These are phyloP conservation scores for Neoboletus brunneissimus DNA, from an alignment of 768 basidiomycete species.

Conservation along the genomic window DNA sequence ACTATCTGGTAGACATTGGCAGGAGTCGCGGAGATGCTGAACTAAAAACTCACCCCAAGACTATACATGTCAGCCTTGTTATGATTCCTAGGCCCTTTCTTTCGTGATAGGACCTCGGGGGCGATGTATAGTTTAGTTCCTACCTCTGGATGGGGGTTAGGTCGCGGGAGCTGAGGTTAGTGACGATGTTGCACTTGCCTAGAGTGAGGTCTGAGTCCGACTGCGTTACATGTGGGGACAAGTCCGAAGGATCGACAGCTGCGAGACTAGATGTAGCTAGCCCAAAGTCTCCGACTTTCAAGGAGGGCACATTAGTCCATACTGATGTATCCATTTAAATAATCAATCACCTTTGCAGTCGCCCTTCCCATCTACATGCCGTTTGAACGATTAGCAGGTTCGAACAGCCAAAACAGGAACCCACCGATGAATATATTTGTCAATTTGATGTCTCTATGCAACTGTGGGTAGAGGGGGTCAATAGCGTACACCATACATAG, in stretches of 20 bases:
- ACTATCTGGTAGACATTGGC: constrained; percentile 59
- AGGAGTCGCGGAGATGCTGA: neutral
- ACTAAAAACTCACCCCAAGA: constrained; percentile 62
- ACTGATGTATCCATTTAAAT: neutral
- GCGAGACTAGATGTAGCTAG: constrained; percentile 81
- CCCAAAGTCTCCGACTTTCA: constrained; percentile 86
- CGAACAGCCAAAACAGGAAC: constrained; percentile 15
- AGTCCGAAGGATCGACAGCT: constrained; percentile 71
- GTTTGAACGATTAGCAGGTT: neutral
- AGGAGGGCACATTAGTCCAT: neutral
- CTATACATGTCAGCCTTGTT: constrained; percentile 94
- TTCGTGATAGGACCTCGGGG: constrained; percentile 76
- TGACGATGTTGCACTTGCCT: constrained; percentile 38
- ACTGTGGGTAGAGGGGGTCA: constrained; percentile 37
- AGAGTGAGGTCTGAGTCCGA: constrained; percentile 72
- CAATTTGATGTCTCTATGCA: constrained; percentile 88
- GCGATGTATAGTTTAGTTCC: constrained; percentile 92
- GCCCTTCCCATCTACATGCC: constrained; percentile 63
- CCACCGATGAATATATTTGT: constrained; percentile 92
- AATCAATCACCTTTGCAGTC: constrained; percentile 66
- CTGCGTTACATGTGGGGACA: constrained; percentile 43
- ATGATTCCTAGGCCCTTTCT: constrained; percentile 67
- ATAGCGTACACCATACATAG: neutral
- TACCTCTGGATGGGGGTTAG: constrained; percentile 54
- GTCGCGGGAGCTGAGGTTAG: neutral